phyloP scores from a whole-genome alignment of 352 stramenopile species.

The Globisporangium cederbergense region DNA sequence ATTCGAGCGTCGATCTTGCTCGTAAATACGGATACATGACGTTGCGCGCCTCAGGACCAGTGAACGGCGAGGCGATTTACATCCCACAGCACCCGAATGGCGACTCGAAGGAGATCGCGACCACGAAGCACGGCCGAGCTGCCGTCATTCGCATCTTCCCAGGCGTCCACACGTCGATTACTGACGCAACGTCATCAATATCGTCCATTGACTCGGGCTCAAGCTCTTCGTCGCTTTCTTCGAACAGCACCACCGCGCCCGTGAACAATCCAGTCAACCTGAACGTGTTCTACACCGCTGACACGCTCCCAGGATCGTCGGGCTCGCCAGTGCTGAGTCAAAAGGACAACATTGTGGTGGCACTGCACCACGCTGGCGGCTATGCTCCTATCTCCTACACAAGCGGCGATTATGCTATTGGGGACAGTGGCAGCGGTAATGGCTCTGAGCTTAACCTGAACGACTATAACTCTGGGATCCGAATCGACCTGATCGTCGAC shows the following conservation, averaged over 20 bases:
- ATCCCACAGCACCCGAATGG: conserved; percentile 65
- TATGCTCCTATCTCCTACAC: background rate
- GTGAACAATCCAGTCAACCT: conserved; percentile 11
- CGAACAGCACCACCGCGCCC: background rate
- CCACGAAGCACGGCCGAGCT: conserved; percentile 18
- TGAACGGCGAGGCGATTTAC: conserved; percentile 54
- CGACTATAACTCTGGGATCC: conserved; percentile 33
- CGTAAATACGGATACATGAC: conserved; percentile 49
- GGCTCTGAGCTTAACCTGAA: conserved; percentile 1
- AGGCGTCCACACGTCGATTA: conserved; percentile 11
- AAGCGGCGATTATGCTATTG: background rate
- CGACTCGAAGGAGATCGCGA: conserved; percentile 56
- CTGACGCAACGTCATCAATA: conserved; percentile 13
- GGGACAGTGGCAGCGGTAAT: background rate
- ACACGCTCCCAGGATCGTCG: conserved; percentile 65
- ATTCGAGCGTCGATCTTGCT: conserved; percentile 27
- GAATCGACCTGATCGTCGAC: conserved; percentile 33
- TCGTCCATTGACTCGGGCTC: conserved; percentile 6
- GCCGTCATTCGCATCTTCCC: conserved; percentile 23
- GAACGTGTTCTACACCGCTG: conserved; percentile 63
- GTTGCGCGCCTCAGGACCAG: conserved; percentile 33
- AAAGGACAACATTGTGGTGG: conserved; percentile 61
- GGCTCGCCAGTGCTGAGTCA: conserved; percentile 57
- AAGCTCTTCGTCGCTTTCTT: background rate
- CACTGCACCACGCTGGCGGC: conserved; percentile 55